These are phyloP conservation scores for Hymenoscyphus occultus DNA, from an alignment of 2,329 filamentous ascomycete species.

Conservation along the genomic window DNA sequence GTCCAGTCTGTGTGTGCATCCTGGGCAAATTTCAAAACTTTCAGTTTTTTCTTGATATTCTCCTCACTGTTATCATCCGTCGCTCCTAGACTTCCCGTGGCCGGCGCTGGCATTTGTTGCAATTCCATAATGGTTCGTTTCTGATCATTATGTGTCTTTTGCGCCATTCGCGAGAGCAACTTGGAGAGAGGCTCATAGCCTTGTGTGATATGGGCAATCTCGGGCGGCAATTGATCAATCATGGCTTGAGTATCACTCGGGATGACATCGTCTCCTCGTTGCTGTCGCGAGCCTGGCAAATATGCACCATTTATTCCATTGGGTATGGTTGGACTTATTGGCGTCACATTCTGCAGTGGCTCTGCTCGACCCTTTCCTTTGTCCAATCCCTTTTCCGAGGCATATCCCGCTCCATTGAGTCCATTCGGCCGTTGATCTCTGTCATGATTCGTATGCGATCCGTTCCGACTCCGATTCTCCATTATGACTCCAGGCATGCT, in stretches of 20 bases:
- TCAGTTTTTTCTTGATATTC: conserved; percentile 73
- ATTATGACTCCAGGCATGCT: conserved; percentile 55
- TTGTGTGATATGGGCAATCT: conserved; percentile 68
- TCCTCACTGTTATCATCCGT: conserved; percentile 58
- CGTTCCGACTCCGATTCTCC: conserved; percentile 53
- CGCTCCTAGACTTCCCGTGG: conserved; percentile 47
- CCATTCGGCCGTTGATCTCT: conserved; percentile 47
- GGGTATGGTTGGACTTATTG: conserved; percentile 29
- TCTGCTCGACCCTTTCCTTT: conserved; percentile 32
- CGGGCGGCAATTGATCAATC: conserved; percentile 58
- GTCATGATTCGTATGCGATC: conserved; percentile 54
- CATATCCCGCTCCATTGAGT: conserved; percentile 40
- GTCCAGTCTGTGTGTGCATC: conserved; percentile 83
- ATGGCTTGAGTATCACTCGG: conserved; percentile 36
- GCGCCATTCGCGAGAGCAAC: conserved; percentile 74
- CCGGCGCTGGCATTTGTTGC: conserved; percentile 62
- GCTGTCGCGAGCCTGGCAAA: conserved; percentile 23
- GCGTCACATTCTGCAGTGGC: conserved; percentile 32
- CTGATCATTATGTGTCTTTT: conserved; percentile 78
- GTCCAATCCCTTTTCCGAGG: conserved; percentile 39
- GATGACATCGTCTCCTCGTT: conserved; percentile 21
- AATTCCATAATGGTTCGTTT: conserved; percentile 67
- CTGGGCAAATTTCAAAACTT: conserved; percentile 74
- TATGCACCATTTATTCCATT: conserved; percentile 32
- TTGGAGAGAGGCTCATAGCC: conserved; percentile 74